phyloP scores from a whole-genome alignment of 73 alveolate genomes.

The Paramecium caudatum region DNA sequence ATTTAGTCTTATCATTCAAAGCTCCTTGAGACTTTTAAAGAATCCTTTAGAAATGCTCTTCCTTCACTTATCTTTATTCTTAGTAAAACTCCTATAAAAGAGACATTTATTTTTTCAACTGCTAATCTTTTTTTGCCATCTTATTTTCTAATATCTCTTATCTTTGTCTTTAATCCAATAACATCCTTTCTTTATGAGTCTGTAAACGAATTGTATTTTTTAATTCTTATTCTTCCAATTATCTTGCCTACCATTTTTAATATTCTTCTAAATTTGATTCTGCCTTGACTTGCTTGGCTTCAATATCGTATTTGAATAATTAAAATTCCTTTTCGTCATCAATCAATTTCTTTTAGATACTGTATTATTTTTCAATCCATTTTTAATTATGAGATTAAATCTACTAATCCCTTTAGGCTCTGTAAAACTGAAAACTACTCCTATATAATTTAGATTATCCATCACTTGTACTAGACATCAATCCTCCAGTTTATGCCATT shows the following conservation, averaged over 20 bases:
- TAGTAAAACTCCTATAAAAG: constrained; percentile 32
- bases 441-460: neutral
- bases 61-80: neutral
- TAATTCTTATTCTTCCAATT: constrained; percentile 22
- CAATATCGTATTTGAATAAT: constrained; percentile 16
- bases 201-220: constrained; percentile 20
- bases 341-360: neutral
- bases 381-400: constrained; percentile 31
- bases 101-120: constrained; percentile 7
- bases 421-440: constrained; percentile 59
- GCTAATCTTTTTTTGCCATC: neutral
- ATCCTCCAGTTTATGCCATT: constrained; percentile 19
- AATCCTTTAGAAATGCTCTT: constrained; percentile 7
- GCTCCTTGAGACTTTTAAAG: neutral
- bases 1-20: neutral
- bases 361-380: constrained; percentile 53
- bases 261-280: constrained; percentile 54
- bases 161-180: neutral
- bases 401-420: constrained; percentile 48
- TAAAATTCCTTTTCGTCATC: constrained; percentile 44
- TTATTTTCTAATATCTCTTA: neutral
- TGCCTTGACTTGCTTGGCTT: constrained; percentile 41
- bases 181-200: constrained; percentile 41
- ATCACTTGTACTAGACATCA: constrained; percentile 30
- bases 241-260: constrained; percentile 9